phyloP scores from a whole-genome alignment of 2,329 filamentous ascomycete species.

The Achaetomium macrosporum region DNA sequence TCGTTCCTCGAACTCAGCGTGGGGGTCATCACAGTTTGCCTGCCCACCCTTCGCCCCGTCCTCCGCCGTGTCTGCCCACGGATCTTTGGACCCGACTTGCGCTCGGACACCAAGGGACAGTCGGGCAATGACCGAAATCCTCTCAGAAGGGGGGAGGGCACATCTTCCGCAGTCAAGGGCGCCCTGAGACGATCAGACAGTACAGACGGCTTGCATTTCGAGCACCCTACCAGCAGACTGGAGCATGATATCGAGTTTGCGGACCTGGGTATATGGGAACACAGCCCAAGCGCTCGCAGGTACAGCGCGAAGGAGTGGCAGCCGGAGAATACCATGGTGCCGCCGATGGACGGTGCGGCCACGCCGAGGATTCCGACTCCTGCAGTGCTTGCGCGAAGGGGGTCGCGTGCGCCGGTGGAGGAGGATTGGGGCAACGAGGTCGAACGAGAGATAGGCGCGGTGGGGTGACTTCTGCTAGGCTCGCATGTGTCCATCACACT shows the following conservation, averaged over 20 bases:
- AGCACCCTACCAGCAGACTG: not conserved
- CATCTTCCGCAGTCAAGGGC: not conserved
- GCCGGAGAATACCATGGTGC: not conserved
- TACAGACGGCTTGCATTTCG: conserved; percentile 10
- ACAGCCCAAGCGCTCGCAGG: not conserved
- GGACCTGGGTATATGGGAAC: not conserved
- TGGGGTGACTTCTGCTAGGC: too few relatives aligned
- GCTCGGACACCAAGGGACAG: not conserved
- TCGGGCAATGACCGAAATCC: not conserved
- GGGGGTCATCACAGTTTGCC: conserved; percentile 36
- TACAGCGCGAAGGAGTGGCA: conserved; percentile 17
- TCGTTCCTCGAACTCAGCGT: conserved; percentile 36
- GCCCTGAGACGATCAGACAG: conserved; percentile 10
- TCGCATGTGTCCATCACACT: conserved; percentile 7
- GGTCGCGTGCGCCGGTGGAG: conserved; percentile 1
- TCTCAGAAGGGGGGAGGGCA: not conserved
- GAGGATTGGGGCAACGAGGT: not conserved
- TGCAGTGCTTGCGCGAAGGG: conserved; percentile 12
- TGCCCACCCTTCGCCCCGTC: conserved; percentile 34
- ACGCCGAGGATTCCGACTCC: conserved; percentile 9
- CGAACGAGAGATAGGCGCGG: too few relatives aligned
- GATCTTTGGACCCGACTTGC: conserved; percentile 13
- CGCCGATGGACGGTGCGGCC: not conserved
- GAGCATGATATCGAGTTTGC: conserved; percentile 13
- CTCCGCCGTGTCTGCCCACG: conserved; percentile 19